Evolutionary conservation across 2,329 filamentous ascomycete genomes (phyloP).

Genomic region (Zasmidium citrigriseum): DNA sequence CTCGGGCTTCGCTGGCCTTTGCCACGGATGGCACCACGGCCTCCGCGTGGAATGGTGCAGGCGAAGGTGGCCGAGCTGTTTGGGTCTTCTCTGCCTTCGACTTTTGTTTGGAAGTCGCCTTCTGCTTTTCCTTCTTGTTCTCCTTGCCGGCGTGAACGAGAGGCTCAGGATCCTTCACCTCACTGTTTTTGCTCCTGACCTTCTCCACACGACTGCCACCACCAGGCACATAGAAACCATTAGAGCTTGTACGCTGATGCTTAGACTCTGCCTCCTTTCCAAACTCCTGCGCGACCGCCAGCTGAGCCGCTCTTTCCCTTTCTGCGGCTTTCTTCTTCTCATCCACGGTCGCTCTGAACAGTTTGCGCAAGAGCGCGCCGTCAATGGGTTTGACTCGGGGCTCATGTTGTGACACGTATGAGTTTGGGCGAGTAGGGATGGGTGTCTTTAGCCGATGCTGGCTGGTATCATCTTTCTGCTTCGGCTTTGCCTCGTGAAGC

Average conservation of each 20-base stretch:
- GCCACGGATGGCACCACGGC: too few relatives aligned
- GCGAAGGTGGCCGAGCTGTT: too few relatives aligned
- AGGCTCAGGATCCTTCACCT: too few relatives aligned
- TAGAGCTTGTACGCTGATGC: background rate
- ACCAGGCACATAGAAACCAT: conserved; percentile 4
- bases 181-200: too few relatives aligned
- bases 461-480: background rate
- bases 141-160: background rate
- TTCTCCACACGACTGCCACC: too few relatives aligned
- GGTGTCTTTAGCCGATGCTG: too few relatives aligned
- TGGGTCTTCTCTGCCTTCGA: too few relatives aligned
- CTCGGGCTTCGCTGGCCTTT: too few relatives aligned
- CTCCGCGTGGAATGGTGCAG: too few relatives aligned
- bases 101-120: too few relatives aligned
- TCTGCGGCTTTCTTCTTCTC: conserved; percentile 20
- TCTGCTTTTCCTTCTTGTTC: too few relatives aligned
- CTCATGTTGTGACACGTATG: conserved; percentile 1
- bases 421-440: too few relatives aligned
- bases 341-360: conserved; percentile 24
- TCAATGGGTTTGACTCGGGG: conserved; percentile 14
- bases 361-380: conserved; percentile 17
- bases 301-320: background rate
- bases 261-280: background rate
- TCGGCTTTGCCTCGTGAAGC: background rate
- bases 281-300: background rate